A percentile compares a stretch with the other conserved stretches of the same genome.
Conservation (phyloP, 345 rosid genomes). For the Syzygium oleosum region DNA sequence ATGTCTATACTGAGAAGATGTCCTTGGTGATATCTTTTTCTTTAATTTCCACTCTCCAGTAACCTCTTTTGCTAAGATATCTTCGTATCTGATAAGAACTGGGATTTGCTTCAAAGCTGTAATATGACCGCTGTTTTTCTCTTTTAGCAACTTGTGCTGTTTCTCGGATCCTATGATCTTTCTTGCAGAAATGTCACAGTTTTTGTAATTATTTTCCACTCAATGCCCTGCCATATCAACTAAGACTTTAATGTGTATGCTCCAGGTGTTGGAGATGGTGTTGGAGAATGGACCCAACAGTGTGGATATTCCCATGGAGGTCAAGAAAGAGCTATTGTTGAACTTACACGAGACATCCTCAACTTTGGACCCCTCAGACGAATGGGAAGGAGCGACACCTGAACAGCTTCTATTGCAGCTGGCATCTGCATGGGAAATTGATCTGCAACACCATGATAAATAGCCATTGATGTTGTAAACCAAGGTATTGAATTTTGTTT, state of each 20-base stretch:
- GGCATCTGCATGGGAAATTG: conserved; percentile 87
- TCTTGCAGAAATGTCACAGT: not conserved
- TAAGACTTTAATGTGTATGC: not conserved
- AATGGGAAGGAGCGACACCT: conserved; percentile 86
- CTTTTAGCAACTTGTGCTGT: not conserved
- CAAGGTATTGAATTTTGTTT: not conserved
- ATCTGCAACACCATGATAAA: conserved; percentile 64
- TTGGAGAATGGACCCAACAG: conserved; percentile 73
- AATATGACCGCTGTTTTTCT: not conserved
- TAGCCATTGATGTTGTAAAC: conserved; percentile 7
- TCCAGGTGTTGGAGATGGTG: conserved; percentile 68
- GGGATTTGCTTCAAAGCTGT: not conserved
- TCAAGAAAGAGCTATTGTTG: conserved; percentile 75
- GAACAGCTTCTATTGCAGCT: conserved; percentile 80
- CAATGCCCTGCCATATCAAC: not conserved
- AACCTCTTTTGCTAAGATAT: not conserved
- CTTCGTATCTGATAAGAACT: not conserved
- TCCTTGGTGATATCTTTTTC: not conserved
- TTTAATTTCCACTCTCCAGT: not conserved
- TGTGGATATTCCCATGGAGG: conserved; percentile 60
- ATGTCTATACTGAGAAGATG: not conserved
- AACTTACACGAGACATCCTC: conserved; percentile 73
- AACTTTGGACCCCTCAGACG: conserved; percentile 70
- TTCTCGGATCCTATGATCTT: not conserved
- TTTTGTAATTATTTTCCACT: not conserved